Percentiles rank a stretch among this genome's conserved stretches.
These are phyloP conservation scores for Aspergillus cavernicola DNA, from an alignment of 495 filamentous ascomycete species.

Conservation along the genomic window DNA sequence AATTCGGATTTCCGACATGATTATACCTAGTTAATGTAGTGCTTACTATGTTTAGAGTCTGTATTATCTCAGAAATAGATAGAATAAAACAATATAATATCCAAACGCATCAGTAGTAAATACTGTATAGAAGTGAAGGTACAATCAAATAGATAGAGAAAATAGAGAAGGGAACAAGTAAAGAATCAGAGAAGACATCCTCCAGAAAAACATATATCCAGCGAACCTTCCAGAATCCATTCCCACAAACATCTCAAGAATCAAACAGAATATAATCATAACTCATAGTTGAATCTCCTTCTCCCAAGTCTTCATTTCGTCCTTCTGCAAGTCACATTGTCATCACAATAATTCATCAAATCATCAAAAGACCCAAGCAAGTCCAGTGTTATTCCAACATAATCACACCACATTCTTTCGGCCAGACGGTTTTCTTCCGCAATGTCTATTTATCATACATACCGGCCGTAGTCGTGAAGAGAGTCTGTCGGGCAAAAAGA, in stretches of 20 bases:
- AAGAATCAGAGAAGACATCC: too few species aligned
- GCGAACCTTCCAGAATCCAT: too few species aligned
- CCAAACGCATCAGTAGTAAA: too few species aligned
- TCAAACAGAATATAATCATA: conserved; percentile 4
- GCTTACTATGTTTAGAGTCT: too few species aligned
- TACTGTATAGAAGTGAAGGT: too few species aligned
- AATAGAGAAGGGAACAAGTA: too few species aligned
- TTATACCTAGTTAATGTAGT: too few species aligned
- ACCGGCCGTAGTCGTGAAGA: conserved; percentile 11
- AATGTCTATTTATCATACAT: conserved; percentile 21
- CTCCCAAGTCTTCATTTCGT: too few species aligned
- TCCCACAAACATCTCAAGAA: too few species aligned
- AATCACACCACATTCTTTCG: conserved; percentile 9
- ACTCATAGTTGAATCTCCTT: conserved; percentile 6
- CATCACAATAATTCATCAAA: conserved; percentile 12
- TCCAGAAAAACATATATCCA: neutral
- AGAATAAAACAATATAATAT: too few species aligned
- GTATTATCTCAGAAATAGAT: too few species aligned
- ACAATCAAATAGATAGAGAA: too few species aligned
- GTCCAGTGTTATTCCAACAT: neutral
- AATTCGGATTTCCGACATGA: neutral
- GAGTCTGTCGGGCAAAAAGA: neutral
- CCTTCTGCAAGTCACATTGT: conserved; percentile 6
- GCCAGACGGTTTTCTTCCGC: neutral
- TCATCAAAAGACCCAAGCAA: neutral